Evolutionary conservation across 768 basidiomycete genomes (phyloP).

Genomic region (Terana coerulea): DNA sequence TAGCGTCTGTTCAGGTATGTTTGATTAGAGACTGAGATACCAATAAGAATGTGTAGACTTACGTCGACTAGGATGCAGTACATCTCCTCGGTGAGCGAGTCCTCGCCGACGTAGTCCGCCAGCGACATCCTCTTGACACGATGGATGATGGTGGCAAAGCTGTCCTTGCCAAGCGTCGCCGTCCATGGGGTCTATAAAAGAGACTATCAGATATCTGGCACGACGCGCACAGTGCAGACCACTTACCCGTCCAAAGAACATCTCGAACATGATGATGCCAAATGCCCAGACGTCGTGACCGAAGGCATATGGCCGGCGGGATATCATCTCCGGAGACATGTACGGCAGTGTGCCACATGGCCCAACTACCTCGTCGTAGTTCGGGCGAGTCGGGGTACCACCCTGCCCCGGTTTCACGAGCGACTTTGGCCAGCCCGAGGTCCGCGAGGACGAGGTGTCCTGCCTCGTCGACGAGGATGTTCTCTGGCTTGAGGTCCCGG

Average conservation of each 20-base stretch:
- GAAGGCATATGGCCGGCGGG: constrained; percentile 38
- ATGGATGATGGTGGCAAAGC: constrained; percentile 1
- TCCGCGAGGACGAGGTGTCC: constrained; percentile 5
- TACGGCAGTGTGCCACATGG: background rate
- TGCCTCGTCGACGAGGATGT: constrained; percentile 1
- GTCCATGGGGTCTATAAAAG: constrained; percentile 10
- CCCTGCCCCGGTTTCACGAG: background rate
- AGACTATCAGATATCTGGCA: background rate
- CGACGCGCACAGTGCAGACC: too few relatives aligned
- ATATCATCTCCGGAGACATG: constrained; percentile 5
- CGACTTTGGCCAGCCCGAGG: background rate
- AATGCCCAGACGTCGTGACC: constrained; percentile 44
- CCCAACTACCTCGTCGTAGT: background rate
- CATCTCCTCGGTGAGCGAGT: constrained; percentile 3
- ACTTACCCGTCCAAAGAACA: constrained; percentile 22
- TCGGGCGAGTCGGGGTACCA: background rate
- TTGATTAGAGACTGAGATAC: background rate
- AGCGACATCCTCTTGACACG: background rate
- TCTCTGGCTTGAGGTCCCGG: constrained; percentile 10
- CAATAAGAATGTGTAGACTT: background rate
- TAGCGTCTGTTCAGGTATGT: constrained; percentile 7
- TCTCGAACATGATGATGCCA: constrained; percentile 28
- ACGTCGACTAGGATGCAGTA: constrained; percentile 11
- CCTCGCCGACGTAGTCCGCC: constrained; percentile 5
- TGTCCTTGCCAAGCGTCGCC: background rate